A percentile compares a stretch with the other conserved stretches of the same genome.
Evolutionary conservation across 805 yeast species (phyloP).

Genomic region (Isabelozyma pseudorhagii): DNA sequence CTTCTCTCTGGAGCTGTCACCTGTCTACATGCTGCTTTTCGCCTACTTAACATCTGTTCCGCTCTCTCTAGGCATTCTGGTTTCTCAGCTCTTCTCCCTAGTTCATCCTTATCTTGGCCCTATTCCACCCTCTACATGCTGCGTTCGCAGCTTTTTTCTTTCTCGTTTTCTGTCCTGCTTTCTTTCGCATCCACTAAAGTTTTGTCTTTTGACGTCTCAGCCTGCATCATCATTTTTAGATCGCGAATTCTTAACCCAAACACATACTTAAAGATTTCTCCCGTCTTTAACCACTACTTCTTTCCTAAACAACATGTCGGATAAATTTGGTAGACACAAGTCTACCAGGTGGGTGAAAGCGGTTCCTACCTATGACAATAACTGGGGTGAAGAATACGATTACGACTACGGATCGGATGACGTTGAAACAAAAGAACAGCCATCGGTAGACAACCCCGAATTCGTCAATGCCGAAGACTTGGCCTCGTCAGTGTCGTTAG

Average conservation of each 20-base stretch:
- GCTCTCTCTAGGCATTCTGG: neutral
- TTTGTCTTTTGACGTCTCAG: neutral
- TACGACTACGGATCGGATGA: neutral
- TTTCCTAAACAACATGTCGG: constrained; percentile 18
- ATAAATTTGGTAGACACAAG: constrained; percentile 39
- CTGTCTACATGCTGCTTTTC: neutral
- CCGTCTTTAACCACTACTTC: neutral
- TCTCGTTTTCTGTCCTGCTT: too few relatives aligned
- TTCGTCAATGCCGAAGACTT: neutral
- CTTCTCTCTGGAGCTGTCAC: neutral
- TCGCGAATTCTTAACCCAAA: neutral
- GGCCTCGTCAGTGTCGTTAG: neutral
- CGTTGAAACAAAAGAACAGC: neutral
- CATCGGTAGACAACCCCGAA: neutral
- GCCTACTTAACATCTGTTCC: neutral
- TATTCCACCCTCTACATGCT: neutral
- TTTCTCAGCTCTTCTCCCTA: neutral
- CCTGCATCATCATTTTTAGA: neutral
- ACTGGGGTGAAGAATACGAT: constrained; percentile 38
- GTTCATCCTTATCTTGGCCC: neutral
- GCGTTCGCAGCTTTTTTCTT: too few relatives aligned
- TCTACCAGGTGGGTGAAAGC: constrained; percentile 45
- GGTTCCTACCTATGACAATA: constrained; percentile 41
- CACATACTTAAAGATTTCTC: neutral
- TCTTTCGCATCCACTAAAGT: too few relatives aligned